Conservation (phyloP, 169 alveolate genomes). For the Cryptosporidium canis region DNA sequence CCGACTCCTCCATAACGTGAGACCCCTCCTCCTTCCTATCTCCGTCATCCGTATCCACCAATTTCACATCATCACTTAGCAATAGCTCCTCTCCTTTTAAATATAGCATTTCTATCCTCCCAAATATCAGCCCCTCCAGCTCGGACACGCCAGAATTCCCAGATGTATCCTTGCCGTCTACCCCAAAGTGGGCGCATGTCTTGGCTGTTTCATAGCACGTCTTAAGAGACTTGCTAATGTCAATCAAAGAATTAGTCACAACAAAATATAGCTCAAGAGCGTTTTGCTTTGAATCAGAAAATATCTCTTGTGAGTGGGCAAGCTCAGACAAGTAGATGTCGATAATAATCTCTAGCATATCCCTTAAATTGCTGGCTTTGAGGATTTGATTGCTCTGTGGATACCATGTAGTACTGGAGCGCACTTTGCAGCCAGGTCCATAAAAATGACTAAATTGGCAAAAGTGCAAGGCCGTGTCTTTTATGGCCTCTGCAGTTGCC, state of each 20-base stretch:
- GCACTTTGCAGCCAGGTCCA: constrained; percentile 12
- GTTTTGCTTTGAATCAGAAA: constrained; percentile 5
- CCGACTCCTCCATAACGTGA: constrained; percentile 4
- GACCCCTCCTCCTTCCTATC: neutral
- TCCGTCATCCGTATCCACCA: neutral
- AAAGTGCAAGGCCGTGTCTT: constrained; percentile 14
- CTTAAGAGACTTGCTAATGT: neutral
- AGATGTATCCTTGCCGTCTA: neutral
- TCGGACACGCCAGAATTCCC: neutral
- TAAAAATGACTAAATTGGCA: constrained; percentile 1
- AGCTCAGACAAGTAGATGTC: constrained; percentile 1
- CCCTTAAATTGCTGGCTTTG: neutral
- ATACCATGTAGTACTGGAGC: constrained; percentile 50
- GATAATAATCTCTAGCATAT: neutral
- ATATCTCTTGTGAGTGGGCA: neutral
- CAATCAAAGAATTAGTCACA: constrained; percentile 11
- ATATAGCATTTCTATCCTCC: neutral
- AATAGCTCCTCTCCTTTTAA: constrained; percentile 14
- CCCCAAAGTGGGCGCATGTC: neutral
- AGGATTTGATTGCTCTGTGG: constrained; percentile 5
- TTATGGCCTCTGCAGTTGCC: constrained; percentile 25
- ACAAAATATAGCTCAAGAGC: constrained; percentile 30
- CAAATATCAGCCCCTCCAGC: neutral
- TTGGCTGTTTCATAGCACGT: neutral
- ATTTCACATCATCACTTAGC: neutral